Percentiles rank a stretch among this genome's conserved stretches.
Conservation (phyloP, 768 basidiomycete species). For the Termitomyces sp. region DNA sequence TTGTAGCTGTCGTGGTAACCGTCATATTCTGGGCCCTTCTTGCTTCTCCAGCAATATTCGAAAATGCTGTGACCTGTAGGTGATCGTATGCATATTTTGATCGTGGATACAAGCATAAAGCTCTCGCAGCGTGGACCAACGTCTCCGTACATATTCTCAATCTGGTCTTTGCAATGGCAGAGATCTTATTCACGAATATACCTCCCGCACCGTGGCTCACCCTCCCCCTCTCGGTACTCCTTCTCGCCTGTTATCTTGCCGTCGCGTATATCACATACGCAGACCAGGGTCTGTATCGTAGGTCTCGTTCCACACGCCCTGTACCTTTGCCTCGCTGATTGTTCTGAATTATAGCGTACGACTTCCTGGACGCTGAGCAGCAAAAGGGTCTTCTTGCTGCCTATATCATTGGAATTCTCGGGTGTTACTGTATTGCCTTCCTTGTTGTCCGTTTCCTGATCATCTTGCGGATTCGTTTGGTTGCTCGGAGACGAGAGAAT, state of each 20-base stretch:
- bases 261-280: slow-evolving; percentile 66
- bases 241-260: slow-evolving; percentile 57
- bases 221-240: slow-evolving; percentile 41
- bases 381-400: slow-evolving; percentile 45
- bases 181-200: slow-evolving; percentile 52
- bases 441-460: slow-evolving; percentile 39
- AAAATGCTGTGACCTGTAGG: slow-evolving; percentile 35
- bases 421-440: slow-evolving; percentile 53
- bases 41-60: slow-evolving; percentile 38
- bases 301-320: slow-evolving; percentile 20
- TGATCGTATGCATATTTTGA: not conserved
- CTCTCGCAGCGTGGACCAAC: slow-evolving; percentile 50
- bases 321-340: not conserved
- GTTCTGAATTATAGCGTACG: slow-evolving; percentile 44
- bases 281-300: slow-evolving; percentile 65
- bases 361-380: slow-evolving; percentile 56
- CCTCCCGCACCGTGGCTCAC: slow-evolving; percentile 52
- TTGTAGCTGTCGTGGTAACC: slow-evolving; percentile 59
- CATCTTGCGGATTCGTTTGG: slow-evolving; percentile 33
- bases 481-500: slow-evolving; percentile 11
- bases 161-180: slow-evolving; percentile 50
- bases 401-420: slow-evolving; percentile 60
- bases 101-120: not conserved
- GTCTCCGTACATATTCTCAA: slow-evolving; percentile 64
- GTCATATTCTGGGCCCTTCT: slow-evolving; percentile 62